Evolutionary conservation across 768 basidiomycete species (phyloP), one percentile per base, ranked within the genome.

Genomic region (Naematelia encephala): DNA sequence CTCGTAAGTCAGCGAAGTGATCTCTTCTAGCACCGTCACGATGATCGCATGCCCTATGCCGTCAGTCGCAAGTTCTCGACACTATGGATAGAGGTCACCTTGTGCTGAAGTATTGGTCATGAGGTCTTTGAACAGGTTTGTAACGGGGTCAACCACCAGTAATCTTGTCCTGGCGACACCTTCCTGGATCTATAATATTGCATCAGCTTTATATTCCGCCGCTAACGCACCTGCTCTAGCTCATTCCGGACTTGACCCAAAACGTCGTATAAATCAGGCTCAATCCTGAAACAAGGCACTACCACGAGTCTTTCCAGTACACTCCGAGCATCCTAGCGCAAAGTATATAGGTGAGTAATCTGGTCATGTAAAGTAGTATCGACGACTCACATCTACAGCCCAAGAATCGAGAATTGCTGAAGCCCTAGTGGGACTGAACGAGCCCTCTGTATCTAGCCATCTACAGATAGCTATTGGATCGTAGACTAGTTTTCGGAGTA

Each of bases 371-470:
- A n/a, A n/a, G n/a, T n/a, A n/a, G n/a, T n/a, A n/a, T n/a, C n/a
- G n/a, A n/a, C n/a, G 28, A 28, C 71, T 53, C 44, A 73, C 71
- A 10, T 62, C 39, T 10, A 57, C 51, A 10, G 60, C 54, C 60
- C 57, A 60, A 0, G 27, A n/a, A 12, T 63, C 63, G 3, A 75
- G 57, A 5, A 75, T 62, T 16, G 49, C 29, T 22, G 48, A 57
- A 11, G 73, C 73, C 34, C 76, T 34, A 13, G 61, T 52, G 2
- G 72, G 63, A n/a, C 57, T 50, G 48, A 77, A 75, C 5, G 60
- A 63, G 4, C 69, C 72, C n/a, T 73, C 66, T 5, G 70, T 66
- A 47, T 77, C 76, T 8, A 77, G 56, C 76, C 76, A 77, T 19
- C 48, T 44, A 56, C 73, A 74, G 10, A 57, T 54, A 5, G 62